A percentile compares a stretch with the other conserved stretches of the same genome.
phyloP scores from a whole-genome alignment of 805 yeast genomes.

The Kluyveromyces nonfermentans region DNA sequence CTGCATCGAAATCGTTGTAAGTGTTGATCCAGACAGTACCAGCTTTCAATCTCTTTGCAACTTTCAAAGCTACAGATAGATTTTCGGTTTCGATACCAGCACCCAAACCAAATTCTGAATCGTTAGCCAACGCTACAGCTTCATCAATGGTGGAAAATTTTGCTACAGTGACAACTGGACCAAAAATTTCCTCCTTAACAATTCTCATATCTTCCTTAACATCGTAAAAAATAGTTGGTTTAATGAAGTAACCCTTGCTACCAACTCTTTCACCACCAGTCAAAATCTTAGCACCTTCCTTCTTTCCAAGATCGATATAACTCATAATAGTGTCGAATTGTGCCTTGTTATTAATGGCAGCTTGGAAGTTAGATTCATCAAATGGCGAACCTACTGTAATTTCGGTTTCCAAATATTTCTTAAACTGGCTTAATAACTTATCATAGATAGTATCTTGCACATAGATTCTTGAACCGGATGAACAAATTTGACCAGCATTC shows the following conservation, averaged over 20 bases:
- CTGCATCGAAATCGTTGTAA: conserved; percentile 65
- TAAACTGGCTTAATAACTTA: conserved; percentile 47
- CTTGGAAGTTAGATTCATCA: conserved; percentile 57
- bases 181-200: conserved; percentile 68
- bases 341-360: conserved; percentile 65
- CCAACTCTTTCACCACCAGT: conserved; percentile 65
- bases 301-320: conserved; percentile 57
- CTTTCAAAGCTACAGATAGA: conserved; percentile 51
- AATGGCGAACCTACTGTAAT: conserved; percentile 71
- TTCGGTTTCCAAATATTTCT: conserved; percentile 42
- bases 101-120: conserved; percentile 68
- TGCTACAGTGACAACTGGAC: conserved; percentile 66
- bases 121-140: conserved; percentile 56
- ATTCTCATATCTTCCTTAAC: conserved; percentile 53
- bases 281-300: conserved; percentile 56
- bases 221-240: conserved; percentile 68
- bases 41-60: conserved; percentile 55
- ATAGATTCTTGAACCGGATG: conserved; percentile 73
- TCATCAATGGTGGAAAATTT: conserved; percentile 63
- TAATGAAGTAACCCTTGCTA: conserved; percentile 58
- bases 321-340: conserved; percentile 63
- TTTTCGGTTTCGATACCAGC: conserved; percentile 69
- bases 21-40: conserved; percentile 80
- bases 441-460: conserved; percentile 68
- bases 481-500: conserved; percentile 78